Percentiles rank a stretch among this genome's conserved stretches.
phyloP scores from a whole-genome alignment of 768 basidiomycete genomes.

The Russula sp. region DNA sequence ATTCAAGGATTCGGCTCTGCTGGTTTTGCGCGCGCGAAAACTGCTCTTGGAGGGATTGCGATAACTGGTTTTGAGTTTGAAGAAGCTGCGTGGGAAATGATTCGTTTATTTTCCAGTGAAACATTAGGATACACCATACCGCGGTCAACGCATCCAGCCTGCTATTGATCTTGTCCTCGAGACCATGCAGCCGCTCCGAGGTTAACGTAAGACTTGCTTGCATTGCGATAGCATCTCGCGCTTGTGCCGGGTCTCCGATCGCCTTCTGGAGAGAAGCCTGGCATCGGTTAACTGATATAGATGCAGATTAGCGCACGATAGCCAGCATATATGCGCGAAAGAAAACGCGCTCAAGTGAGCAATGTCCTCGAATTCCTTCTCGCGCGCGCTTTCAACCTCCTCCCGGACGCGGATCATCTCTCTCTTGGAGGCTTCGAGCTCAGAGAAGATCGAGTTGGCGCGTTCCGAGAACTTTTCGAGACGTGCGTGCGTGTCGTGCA shows the following conservation, averaged over 20 bases:
- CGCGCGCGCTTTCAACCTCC: constrained; percentile 55
- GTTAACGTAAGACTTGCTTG: constrained; percentile 19
- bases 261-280: constrained; percentile 56
- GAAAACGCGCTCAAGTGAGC: constrained; percentile 46
- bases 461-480: constrained; percentile 60
- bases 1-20: constrained; percentile 48
- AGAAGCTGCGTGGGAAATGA: constrained; percentile 8
- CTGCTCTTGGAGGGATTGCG: constrained; percentile 20
- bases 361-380: constrained; percentile 49
- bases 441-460: constrained; percentile 46
- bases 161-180: constrained; percentile 28
- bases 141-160: constrained; percentile 17
- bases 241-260: constrained; percentile 53
- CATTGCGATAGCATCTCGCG: constrained; percentile 23
- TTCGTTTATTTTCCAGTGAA: neutral
- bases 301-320: constrained; percentile 4
- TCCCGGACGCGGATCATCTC: constrained; percentile 50
- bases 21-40: constrained; percentile 39
- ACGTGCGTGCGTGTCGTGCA: constrained; percentile 68
- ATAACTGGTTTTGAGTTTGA: constrained; percentile 10
- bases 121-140: constrained; percentile 7
- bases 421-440: constrained; percentile 45
- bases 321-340: constrained; percentile 25
- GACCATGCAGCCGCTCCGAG: constrained; percentile 21
- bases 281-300: constrained; percentile 49